These are phyloP conservation scores for Sordariomycetes sp. DNA, from an alignment of 2,329 filamentous ascomycete genomes.

Conservation along the genomic window DNA sequence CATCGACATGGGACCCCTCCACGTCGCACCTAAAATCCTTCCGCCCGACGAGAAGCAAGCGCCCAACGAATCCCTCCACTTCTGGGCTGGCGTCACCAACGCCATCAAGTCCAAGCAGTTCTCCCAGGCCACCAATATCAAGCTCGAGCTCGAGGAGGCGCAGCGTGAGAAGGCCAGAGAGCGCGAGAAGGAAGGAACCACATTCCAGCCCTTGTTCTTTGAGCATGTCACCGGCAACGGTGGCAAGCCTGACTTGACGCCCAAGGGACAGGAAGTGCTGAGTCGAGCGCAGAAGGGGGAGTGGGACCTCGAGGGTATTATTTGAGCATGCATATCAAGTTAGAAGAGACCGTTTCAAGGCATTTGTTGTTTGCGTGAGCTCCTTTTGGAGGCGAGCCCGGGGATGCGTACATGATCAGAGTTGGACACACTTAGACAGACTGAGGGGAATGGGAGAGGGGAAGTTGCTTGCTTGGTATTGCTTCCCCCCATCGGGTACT, in stretches of 20 bases:
- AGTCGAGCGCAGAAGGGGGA: slow-evolving; percentile 43
- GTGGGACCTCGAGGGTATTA: slow-evolving; percentile 38
- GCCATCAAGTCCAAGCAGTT: slow-evolving; percentile 81
- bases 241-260: slow-evolving; percentile 45
- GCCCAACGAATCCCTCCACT: slow-evolving; percentile 77
- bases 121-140: slow-evolving; percentile 72
- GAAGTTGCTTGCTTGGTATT: too few relatives aligned
- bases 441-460: too few relatives aligned
- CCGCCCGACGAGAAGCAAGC: slow-evolving; percentile 74
- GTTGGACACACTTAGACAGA: too few relatives aligned
- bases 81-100: slow-evolving; percentile 82
- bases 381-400: too few relatives aligned
- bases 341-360: too few relatives aligned
- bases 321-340: slow-evolving; percentile 15
- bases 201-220: slow-evolving; percentile 88
- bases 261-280: slow-evolving; percentile 41
- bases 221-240: slow-evolving; percentile 46
- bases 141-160: slow-evolving; percentile 83
- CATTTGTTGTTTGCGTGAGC: too few relatives aligned
- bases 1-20: slow-evolving; percentile 79
- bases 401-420: too few relatives aligned
- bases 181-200: slow-evolving; percentile 57
- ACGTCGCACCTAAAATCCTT: slow-evolving; percentile 67
- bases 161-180: slow-evolving; percentile 80
- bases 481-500: too few relatives aligned